phyloP scores from a whole-genome alignment of 106 monocot species.

The Platanthera zijinensis region DNA sequence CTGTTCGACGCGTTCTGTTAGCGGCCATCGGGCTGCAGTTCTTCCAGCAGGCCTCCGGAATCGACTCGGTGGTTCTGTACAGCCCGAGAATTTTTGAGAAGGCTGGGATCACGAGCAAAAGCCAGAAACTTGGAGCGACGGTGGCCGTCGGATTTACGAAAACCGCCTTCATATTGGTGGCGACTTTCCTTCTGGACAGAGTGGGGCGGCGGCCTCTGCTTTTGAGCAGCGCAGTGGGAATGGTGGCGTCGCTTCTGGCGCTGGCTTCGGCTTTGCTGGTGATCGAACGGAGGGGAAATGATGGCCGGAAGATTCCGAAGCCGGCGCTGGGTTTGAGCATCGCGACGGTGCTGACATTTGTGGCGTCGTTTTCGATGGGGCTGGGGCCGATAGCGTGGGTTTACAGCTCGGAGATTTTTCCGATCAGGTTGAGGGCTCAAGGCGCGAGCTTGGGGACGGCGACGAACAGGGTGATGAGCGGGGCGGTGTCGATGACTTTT shows the following conservation, averaged over 20 bases:
- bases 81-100: conserved; percentile 60
- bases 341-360: conserved; percentile 15
- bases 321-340: conserved; percentile 19
- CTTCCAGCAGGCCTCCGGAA: conserved; percentile 80
- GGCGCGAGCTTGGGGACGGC: conserved; percentile 23
- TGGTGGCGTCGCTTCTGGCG: conserved; percentile 39
- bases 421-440: conserved; percentile 30
- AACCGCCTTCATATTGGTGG: conserved; percentile 51
- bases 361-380: conserved; percentile 36
- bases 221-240: conserved; percentile 49
- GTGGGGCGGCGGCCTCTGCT: conserved; percentile 62
- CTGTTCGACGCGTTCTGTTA: conserved; percentile 48
- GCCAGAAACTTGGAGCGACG: conserved; percentile 36
- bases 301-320: conserved; percentile 1
- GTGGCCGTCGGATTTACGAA: conserved; percentile 75
- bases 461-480: conserved; percentile 24
- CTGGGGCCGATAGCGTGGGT: conserved; percentile 44
- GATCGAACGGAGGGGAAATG: conserved; percentile 17
- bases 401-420: conserved; percentile 45
- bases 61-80: conserved; percentile 83
- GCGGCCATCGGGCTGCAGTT: conserved; percentile 64
- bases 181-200: conserved; percentile 60
- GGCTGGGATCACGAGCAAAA: conserved; percentile 43
- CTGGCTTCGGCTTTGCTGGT: conserved; percentile 28
- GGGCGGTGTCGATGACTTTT: conserved; percentile 26